Evolutionary conservation across 1,284 basidiomycete species (phyloP), one percentile per base, ranked within the genome.

Genomic region (Xerocomus cyaneibrunnescens): DNA sequence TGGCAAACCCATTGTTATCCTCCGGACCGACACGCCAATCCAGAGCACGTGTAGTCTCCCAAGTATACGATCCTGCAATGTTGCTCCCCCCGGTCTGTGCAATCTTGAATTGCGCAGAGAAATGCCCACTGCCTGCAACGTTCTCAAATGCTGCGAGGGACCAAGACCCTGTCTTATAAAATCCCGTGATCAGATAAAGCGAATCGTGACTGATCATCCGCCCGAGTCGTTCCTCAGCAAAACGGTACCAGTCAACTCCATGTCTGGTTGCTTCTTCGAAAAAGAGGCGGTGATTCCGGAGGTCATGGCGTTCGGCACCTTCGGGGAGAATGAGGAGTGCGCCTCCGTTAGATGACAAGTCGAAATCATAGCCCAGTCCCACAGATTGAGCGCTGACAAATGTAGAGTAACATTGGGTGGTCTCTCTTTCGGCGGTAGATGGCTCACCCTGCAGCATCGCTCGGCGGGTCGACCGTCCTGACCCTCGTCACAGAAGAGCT

Each of bases 141-240:
- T 52, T 42, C 10, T 48, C 40, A 25, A 50, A 60, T 23, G 59
- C 44, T 1, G 56, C 59, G 19, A 61, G 10, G 3, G 52, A 58
- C 59, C 58, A 60, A 3, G 59, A 59, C 0, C 19, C 27, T 7
- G 52, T 9, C 35, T 61, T 59, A 32, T 57, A 34, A 17, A 50
- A 32, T 10, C 52, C 58, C 1, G 59, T 59, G 3, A 60, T 49
- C 14, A 60, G 3, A 10, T 61, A 60, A 1, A 61, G 52, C 2
- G 59, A 51, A 14, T 60, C 58, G 7, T 30, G 27, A 4, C 23
- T 32, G 34, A 58, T 55, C 10, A 48, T 54, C 9, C 40, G 47
- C 1, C 55, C 50, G 5, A 57, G 37, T 5, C 16, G 27, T 17
- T 60, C 32, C 12, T 43, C 36, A 12, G 55, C 57, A 25, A 57